These are phyloP conservation scores for Solanum etuberosum DNA, from an alignment of 257 asterid genomes.

Conservation along the genomic window DNA sequence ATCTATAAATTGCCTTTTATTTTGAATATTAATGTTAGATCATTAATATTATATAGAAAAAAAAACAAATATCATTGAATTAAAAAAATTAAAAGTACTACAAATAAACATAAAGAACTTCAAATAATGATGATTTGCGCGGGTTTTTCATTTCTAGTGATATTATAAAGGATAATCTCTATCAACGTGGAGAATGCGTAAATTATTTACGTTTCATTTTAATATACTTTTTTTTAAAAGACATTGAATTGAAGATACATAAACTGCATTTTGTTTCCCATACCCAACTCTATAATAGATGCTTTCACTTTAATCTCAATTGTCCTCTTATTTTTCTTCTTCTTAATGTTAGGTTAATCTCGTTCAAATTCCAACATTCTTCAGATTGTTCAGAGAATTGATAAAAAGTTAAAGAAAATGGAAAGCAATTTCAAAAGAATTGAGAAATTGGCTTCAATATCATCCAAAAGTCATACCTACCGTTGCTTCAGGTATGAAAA, in stretches of 20 bases:
- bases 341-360: not conserved
- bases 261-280: not conserved
- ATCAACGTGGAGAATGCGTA: not conserved
- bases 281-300: not conserved
- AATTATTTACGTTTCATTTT: not conserved
- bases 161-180: no score
- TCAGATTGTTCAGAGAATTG: not conserved
- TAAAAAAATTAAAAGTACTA: no score
- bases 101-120: no score
- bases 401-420: not conserved
- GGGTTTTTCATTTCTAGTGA: no score
- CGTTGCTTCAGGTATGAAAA: no score
- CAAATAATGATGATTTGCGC: no score
- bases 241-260: not conserved
- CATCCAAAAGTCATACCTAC: not conserved
- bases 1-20: no score
- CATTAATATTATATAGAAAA: no score
- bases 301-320: not conserved
- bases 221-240: no score
- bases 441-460: not conserved
- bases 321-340: not conserved
- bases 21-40: no score
- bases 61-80: no score
- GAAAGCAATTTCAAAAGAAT: constrained; percentile 13
- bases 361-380: not conserved